Conservation (phyloP, 2,329 filamentous ascomycete genomes). For the Zopfia rhizophila region DNA sequence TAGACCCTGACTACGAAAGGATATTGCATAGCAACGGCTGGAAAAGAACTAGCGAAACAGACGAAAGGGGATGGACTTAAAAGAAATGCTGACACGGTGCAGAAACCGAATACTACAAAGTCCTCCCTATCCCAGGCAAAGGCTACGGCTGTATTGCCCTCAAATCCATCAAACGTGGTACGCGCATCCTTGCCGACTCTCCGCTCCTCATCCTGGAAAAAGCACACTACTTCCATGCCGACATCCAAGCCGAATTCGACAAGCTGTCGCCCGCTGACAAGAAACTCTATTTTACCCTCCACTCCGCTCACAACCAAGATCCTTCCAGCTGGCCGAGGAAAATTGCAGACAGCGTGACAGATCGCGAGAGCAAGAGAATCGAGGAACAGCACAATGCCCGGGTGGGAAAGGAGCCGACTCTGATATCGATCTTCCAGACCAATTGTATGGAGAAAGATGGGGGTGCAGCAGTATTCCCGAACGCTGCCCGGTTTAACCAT, state of each 20-base stretch:
- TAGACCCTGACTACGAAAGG: background rate
- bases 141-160: constrained; percentile 56
- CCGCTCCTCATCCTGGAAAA: constrained; percentile 50
- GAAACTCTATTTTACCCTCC: constrained; percentile 38
- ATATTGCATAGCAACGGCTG: background rate
- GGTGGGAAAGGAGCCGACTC: constrained; percentile 27
- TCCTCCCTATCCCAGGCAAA: constrained; percentile 48
- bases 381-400: constrained; percentile 45
- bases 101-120: constrained; percentile 41
- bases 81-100: background rate
- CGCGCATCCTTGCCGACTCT: constrained; percentile 52
- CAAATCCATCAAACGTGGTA: constrained; percentile 47
- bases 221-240: constrained; percentile 42
- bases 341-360: constrained; percentile 33
- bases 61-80: background rate
- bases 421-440: constrained; percentile 52
- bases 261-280: constrained; percentile 31
- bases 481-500: constrained; percentile 55
- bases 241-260: constrained; percentile 42
- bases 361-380: constrained; percentile 36
- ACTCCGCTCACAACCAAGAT: constrained; percentile 41
- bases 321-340: constrained; percentile 35
- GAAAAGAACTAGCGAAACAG: background rate
- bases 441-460: constrained; percentile 52
- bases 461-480: constrained; percentile 48